phyloP scores from a whole-genome alignment of 768 basidiomycete species.

The Crassisporium funariophilum region DNA sequence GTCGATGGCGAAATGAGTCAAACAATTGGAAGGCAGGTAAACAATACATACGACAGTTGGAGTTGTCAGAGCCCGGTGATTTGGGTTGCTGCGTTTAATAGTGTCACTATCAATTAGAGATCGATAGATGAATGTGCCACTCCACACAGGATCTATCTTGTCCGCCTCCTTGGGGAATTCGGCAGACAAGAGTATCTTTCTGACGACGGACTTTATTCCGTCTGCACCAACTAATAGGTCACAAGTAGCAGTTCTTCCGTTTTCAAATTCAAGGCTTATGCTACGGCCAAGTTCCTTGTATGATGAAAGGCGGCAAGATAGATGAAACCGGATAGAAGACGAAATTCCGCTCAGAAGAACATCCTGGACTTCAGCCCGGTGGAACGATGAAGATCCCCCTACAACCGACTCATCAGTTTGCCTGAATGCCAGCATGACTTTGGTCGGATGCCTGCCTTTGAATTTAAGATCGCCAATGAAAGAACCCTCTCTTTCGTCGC shows the following conservation, averaged over 20 bases:
- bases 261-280: conserved; percentile 40
- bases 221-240: conserved; percentile 50
- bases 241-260: conserved; percentile 47
- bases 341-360: conserved; percentile 48
- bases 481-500: conserved; percentile 15
- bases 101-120: conserved; percentile 29
- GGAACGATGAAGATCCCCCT: conserved; percentile 32
- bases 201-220: conserved; percentile 38
- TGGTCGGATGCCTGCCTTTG: conserved; percentile 17
- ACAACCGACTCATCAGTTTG: conserved; percentile 14
- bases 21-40: too few species aligned
- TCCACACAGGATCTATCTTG: conserved; percentile 36
- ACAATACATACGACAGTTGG: conserved; percentile 28
- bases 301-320: conserved; percentile 43
- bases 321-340: conserved; percentile 34
- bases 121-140: conserved; percentile 41
- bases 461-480: conserved; percentile 9
- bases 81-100: conserved; percentile 23
- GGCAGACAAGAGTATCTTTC: conserved; percentile 20
- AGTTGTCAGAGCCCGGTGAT: conserved; percentile 25
- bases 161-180: conserved; percentile 19
- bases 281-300: conserved; percentile 34
- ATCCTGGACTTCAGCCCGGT: conserved; percentile 53
- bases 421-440: conserved; percentile 22
- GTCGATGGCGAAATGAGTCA: neutral